phyloP scores from a whole-genome alignment of 2,329 filamentous ascomycete genomes.

The Trichophyton equinum region DNA sequence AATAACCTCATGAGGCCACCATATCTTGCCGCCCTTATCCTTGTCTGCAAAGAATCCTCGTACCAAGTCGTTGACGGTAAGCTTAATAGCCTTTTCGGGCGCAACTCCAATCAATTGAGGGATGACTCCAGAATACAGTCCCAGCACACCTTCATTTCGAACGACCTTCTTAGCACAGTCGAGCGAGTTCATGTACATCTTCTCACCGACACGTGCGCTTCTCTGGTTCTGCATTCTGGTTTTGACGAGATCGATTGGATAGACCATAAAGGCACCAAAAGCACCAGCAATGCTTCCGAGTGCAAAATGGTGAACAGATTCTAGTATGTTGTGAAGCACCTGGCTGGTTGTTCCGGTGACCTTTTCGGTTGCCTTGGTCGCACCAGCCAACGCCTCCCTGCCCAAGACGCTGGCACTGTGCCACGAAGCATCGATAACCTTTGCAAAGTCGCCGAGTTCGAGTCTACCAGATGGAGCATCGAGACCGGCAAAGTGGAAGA shows the following conservation, averaged over 20 bases:
- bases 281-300: constrained; percentile 85
- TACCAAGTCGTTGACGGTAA: constrained; percentile 93
- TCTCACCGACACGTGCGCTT: constrained; percentile 64
- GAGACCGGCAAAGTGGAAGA: constrained; percentile 94
- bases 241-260: constrained; percentile 97
- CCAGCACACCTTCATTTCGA: constrained; percentile 77
- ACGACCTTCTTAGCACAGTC: constrained; percentile 92
- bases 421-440: constrained; percentile 91
- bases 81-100: constrained; percentile 98
- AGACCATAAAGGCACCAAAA: constrained; percentile 98
- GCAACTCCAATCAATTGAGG: constrained; percentile 94
- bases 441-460: constrained; percentile 72
- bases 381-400: constrained; percentile 30
- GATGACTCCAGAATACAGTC: constrained; percentile 86
- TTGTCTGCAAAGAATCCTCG: constrained; percentile 62
- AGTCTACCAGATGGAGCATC: constrained; percentile 81
- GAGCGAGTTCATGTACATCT: constrained; percentile 91
- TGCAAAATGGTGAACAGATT: constrained; percentile 79
- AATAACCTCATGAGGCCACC: constrained; percentile 58
- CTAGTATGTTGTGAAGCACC: constrained; percentile 52
- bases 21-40: constrained; percentile 62
- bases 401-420: constrained; percentile 51
- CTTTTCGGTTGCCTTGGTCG: constrained; percentile 37
- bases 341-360: constrained; percentile 44
- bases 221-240: constrained; percentile 98